A percentile compares a stretch with the other conserved stretches of the same genome.
These are phyloP conservation scores for Fraxinus nigra DNA, from an alignment of 305 asterid species.

Conservation along the genomic window DNA sequence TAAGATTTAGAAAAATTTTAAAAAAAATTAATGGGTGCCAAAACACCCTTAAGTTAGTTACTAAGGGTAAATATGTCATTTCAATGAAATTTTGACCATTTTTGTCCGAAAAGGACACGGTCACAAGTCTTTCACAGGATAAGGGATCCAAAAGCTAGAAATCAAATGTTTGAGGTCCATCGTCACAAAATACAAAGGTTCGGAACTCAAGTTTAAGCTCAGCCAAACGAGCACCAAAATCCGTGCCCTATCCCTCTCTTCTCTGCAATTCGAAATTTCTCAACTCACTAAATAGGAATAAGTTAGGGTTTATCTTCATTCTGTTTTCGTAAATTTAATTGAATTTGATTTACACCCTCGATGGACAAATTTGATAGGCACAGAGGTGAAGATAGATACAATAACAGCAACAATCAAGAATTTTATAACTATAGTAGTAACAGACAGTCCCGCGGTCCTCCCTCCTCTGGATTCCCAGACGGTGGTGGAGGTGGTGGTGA, in stretches of 20 bases:
- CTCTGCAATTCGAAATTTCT: background rate
- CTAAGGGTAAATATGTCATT: background rate
- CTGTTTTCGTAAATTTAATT: background rate
- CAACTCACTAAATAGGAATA: background rate
- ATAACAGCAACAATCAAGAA: constrained; percentile 29
- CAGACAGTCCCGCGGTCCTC: constrained; percentile 46
- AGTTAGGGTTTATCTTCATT: constrained; percentile 11
- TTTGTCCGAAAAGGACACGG: background rate
- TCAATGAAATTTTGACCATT: background rate
- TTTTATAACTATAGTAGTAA: constrained; percentile 25
- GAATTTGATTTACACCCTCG: background rate
- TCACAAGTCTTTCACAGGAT: background rate
- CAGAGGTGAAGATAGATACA: constrained; percentile 55
- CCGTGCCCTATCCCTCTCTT: background rate
- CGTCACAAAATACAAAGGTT: background rate
- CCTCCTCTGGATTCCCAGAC: constrained; percentile 25
- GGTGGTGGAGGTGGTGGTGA: constrained; percentile 22
- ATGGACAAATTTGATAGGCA: constrained; percentile 57
- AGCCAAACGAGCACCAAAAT: background rate
- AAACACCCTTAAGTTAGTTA: too few species aligned
- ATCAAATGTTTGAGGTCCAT: background rate
- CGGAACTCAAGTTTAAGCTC: background rate
- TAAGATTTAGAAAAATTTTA: too few species aligned
- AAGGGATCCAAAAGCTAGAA: background rate
- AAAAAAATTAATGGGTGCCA: too few species aligned